Percentiles rank a stretch among this genome's conserved stretches.
Evolutionary conservation across 208 protist species (phyloP).

Genomic region (Leishmania tarentolae): DNA sequence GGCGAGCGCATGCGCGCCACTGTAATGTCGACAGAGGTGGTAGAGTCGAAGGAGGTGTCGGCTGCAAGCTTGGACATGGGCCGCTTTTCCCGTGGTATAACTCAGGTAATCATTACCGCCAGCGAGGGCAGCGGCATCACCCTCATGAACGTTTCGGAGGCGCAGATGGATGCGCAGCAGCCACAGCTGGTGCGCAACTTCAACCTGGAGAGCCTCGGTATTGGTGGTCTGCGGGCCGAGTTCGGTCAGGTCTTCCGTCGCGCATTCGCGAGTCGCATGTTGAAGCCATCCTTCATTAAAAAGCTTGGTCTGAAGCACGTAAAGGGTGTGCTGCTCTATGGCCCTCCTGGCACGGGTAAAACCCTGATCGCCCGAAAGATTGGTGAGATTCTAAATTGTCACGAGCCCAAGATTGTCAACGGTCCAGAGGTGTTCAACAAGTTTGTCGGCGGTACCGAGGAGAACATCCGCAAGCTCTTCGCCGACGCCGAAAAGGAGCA

Average conservation of each 20-base stretch:
- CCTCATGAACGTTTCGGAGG: slow-evolving; percentile 74
- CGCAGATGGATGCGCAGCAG: slow-evolving; percentile 84
- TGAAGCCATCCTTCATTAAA: slow-evolving; percentile 93
- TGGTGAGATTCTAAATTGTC: slow-evolving; percentile 98
- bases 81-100: slow-evolving; percentile 35
- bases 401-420: slow-evolving; percentile 97
- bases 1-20: slow-evolving; percentile 59
- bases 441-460: slow-evolving; percentile 99
- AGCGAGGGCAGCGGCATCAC: slow-evolving; percentile 69
- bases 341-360: slow-evolving; percentile 99
- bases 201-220: slow-evolving; percentile 94
- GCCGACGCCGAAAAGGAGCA: slow-evolving; percentile 96
- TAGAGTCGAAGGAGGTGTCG: slow-evolving; percentile 15
- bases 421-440: slow-evolving; percentile 99
- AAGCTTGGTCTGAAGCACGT: slow-evolving; percentile 98
- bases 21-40: slow-evolving; percentile 33
- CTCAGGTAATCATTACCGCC: slow-evolving; percentile 48
- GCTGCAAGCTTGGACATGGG: slow-evolving; percentile 35
- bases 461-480: slow-evolving; percentile 99
- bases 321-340: slow-evolving; percentile 98
- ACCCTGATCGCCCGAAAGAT: slow-evolving; percentile 99
- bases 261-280: slow-evolving; percentile 98
- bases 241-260: slow-evolving; percentile 98
- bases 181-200: slow-evolving; percentile 81
- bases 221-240: slow-evolving; percentile 96